phyloP scores from a whole-genome alignment of 1,284 basidiomycete genomes.

The Irpex sp. region DNA sequence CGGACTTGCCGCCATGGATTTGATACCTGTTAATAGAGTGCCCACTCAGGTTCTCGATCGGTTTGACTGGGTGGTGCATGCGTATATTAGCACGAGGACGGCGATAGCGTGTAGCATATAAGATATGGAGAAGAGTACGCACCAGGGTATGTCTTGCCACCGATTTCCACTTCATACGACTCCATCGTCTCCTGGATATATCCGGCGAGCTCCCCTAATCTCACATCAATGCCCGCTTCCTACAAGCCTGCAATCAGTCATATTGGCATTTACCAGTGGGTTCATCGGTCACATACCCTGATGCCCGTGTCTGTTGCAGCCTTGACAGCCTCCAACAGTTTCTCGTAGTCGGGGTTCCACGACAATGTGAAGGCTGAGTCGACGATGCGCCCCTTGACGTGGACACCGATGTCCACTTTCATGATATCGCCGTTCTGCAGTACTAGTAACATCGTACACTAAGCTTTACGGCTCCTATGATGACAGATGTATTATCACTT shows the following conservation, averaged over 20 bases:
- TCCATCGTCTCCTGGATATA: slow-evolving; percentile 99
- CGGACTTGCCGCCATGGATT: slow-evolving; percentile 87
- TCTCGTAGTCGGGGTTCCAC: slow-evolving; percentile 89
- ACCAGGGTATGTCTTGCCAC: slow-evolving; percentile 85
- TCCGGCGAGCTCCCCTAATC: slow-evolving; percentile 89
- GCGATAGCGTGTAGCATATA: background rate
- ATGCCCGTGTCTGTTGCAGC: slow-evolving; percentile 93
- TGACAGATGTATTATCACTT: slow-evolving; percentile 21
- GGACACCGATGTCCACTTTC: slow-evolving; percentile 97
- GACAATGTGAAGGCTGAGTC: slow-evolving; percentile 95
- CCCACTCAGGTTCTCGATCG: slow-evolving; percentile 87
- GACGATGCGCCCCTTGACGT: slow-evolving; percentile 90
- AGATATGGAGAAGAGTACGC: slow-evolving; percentile 17
- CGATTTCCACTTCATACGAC: slow-evolving; percentile 92
- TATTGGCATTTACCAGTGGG: background rate
- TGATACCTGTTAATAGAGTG: slow-evolving; percentile 88
- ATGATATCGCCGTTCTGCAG: slow-evolving; percentile 83
- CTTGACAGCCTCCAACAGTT: slow-evolving; percentile 85
- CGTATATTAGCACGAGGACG: background rate
- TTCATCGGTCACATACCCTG: slow-evolving; percentile 41
- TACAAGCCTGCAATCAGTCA: slow-evolving; percentile 22
- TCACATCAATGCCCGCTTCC: slow-evolving; percentile 96
- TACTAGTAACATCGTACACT: slow-evolving; percentile 39
- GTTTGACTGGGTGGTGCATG: slow-evolving; percentile 61
- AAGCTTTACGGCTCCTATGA: slow-evolving; percentile 2